Percentiles rank a stretch among this genome's conserved stretches.
Evolutionary conservation across 2,329 filamentous ascomycete species (phyloP).

Genomic region (Ophiostoma himal-ulmi): DNA sequence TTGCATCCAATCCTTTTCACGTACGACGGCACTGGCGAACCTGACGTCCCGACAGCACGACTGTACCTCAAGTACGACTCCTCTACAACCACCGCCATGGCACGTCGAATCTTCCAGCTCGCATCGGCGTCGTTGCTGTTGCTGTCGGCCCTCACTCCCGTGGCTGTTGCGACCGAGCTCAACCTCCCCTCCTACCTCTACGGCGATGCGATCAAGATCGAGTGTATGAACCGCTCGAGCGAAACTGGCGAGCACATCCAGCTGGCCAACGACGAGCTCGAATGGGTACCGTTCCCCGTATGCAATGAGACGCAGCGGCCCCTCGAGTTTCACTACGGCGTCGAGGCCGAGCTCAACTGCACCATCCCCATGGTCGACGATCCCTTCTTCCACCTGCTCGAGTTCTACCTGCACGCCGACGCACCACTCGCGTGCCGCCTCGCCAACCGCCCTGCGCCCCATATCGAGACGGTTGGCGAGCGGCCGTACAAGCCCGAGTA

Average conservation of each 20-base stretch:
- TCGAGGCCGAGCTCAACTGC: slow-evolving; percentile 76
- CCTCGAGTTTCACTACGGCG: slow-evolving; percentile 80
- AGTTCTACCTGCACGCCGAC: slow-evolving; percentile 98
- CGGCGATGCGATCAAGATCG: slow-evolving; percentile 61
- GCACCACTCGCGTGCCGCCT: slow-evolving; percentile 88
- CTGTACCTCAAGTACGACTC: neutral
- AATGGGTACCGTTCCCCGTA: slow-evolving; percentile 85
- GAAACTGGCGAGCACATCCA: slow-evolving; percentile 88
- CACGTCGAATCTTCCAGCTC: slow-evolving; percentile 16
- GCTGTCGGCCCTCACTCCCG: slow-evolving; percentile 22
- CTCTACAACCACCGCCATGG: slow-evolving; percentile 6
- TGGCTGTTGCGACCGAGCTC: slow-evolving; percentile 35
- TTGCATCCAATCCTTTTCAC: neutral
- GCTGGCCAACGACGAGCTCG: slow-evolving; percentile 70
- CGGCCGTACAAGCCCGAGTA: slow-evolving; percentile 51
- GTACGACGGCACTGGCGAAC: neutral
- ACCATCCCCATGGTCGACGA: slow-evolving; percentile 72
- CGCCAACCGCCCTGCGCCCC: slow-evolving; percentile 63
- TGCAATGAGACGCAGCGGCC: slow-evolving; percentile 84
- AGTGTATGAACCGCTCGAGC: slow-evolving; percentile 66
- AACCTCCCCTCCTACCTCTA: slow-evolving; percentile 58
- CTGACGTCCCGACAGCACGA: neutral
- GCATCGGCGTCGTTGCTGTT: slow-evolving; percentile 12
- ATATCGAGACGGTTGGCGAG: slow-evolving; percentile 51
- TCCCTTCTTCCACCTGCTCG: slow-evolving; percentile 79